Conservation (phyloP, 257 asterid species). For the Solanum raphanifolium region DNA sequence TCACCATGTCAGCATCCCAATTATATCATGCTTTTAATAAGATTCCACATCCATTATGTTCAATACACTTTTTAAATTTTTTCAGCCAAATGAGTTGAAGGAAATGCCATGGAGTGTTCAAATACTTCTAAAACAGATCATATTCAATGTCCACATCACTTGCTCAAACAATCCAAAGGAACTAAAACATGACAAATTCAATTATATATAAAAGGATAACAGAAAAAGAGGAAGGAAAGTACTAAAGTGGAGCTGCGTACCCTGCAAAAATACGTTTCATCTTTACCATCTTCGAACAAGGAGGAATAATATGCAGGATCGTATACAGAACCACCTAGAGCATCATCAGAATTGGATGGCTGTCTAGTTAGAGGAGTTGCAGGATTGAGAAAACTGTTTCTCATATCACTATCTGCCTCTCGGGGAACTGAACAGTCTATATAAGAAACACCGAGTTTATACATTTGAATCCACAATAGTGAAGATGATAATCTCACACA, state of each 20-base stretch:
- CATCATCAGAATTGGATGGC: conserved; percentile 60
- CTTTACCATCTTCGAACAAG: conserved; percentile 66
- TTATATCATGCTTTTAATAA: neutral
- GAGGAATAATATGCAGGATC: conserved; percentile 79
- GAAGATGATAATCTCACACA: conserved; percentile 75
- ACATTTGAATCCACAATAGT: conserved; percentile 87
- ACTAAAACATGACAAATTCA: neutral
- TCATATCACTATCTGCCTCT: conserved; percentile 65
- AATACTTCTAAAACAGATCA: neutral
- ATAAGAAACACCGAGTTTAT: conserved; percentile 81
- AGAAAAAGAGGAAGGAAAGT: neutral
- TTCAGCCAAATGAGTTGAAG: neutral
- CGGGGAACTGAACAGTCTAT: conserved; percentile 42
- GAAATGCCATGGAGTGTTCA: neutral
- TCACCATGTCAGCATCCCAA: neutral
- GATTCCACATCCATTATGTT: neutral
- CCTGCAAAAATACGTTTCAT: conserved; percentile 27
- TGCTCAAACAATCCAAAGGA: neutral
- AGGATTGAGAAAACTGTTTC: conserved; percentile 79
- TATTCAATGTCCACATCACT: neutral
- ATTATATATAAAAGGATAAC: neutral
- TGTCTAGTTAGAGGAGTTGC: conserved; percentile 49
- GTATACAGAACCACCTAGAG: conserved; percentile 62
- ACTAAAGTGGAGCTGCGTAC: conserved; percentile 26
- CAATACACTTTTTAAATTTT: neutral